Evolutionary conservation across 805 yeast genomes (phyloP).

Genomic region (Zygotorulaspora sp.): DNA sequence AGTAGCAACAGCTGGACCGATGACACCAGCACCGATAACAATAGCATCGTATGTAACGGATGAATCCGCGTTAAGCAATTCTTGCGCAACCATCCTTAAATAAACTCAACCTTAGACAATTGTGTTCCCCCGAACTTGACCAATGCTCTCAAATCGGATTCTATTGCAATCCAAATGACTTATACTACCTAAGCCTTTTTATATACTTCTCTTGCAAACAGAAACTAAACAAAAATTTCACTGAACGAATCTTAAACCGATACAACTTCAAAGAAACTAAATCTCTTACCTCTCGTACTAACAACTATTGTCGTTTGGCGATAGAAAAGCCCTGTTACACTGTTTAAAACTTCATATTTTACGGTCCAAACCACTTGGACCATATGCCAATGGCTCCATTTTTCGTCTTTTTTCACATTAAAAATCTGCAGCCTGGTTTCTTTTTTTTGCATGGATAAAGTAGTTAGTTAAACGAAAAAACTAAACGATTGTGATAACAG

Average conservation of each 20-base stretch:
- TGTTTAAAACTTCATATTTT: not conserved
- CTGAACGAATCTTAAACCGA: constrained; percentile 2
- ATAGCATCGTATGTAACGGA: constrained; percentile 62
- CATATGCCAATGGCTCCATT: constrained; percentile 1
- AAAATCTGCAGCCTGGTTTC: not conserved
- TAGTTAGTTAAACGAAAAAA: not conserved
- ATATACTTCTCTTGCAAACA: not conserved
- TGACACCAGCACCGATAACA: constrained; percentile 97
- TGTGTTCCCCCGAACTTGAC: not conserved
- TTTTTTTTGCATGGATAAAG: not conserved
- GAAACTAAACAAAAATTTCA: constrained; percentile 1
- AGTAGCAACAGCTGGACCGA: constrained; percentile 90
- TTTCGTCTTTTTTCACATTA: not conserved
- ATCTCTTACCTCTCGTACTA: not conserved
- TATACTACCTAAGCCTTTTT: not conserved
- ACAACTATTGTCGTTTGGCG: constrained; percentile 1
- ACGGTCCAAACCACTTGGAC: not conserved
- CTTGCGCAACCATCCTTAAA: constrained; percentile 13
- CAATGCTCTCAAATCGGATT: not conserved
- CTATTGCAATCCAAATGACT: not conserved
- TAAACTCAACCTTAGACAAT: not conserved
- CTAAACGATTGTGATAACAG: not conserved
- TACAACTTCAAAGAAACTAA: not conserved
- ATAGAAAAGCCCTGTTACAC: constrained; percentile 1
- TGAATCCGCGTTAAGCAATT: constrained; percentile 30